Evolutionary conservation across 257 asterid genomes (phyloP), one percentile per base, ranked within the genome.

Genomic region (Primulina tabacum): DNA sequence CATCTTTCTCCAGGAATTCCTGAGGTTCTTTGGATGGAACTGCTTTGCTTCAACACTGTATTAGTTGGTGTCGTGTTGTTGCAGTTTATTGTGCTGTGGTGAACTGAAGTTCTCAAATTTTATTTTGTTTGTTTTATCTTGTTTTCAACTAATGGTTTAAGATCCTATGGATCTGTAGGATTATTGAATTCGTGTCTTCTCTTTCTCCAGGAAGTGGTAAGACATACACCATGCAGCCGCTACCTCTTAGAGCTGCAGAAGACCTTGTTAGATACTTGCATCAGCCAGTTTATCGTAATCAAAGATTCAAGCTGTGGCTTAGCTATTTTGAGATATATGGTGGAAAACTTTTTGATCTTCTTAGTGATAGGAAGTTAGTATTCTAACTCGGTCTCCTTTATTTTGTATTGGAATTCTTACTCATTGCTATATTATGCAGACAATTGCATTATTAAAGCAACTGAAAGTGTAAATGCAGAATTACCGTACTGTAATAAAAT

Each of bases 241-340:
- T 94, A 73, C 99, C 99, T 71, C 86, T 91, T 57, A 84, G 99
- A 86, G 99, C 97, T 71, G 92, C 86, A 56, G 97, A 86, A 76
- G 95, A 94, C 78, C 95, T 91, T 74, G 89, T 91, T 75, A 84
- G 97, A 82, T 82, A 83, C 84, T 75, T 94, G 73, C 96, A 81
- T 71, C 99, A 94, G 81, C 99, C 97, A 69, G 79, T 83, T 71
- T 92, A 95, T 84, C 94, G 88, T 34, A 92, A 85, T 79, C 99
- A 95, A 85, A 84, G 86, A 86, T 95, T 92, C 84, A 95, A 95
- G 85, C 78, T 95, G 85, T 95, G 98, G 99, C 98, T 95, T 74
- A 92, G 99, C 87, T 95, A 83, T 81, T 95, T 95, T 70, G 99
- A 95, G 82, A 95, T 95, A 78, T 95, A 95, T 75, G 98, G 99